phyloP scores from a whole-genome alignment of 306 rosid genomes.

The Aeschynomene evenia region DNA sequence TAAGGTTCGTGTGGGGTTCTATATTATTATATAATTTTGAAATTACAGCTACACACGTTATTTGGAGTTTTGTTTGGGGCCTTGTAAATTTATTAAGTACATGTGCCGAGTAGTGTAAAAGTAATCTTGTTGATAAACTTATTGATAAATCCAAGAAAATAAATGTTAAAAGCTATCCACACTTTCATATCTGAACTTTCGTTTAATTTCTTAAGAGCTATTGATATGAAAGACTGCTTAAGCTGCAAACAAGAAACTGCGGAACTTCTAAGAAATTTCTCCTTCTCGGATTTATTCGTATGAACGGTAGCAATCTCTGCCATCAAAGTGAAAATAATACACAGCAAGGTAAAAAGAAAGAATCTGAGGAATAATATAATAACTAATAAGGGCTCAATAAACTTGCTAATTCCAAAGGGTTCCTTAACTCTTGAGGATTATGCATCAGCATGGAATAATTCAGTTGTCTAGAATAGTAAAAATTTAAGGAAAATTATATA shows the following conservation, averaged over 20 bases:
- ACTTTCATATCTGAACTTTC: neutral
- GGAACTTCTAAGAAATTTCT: constrained; percentile 25
- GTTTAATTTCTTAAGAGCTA: no score
- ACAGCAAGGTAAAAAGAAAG: neutral
- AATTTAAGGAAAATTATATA: no score
- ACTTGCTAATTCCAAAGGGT: neutral
- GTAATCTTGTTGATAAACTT: neutral
- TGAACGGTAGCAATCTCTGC: neutral
- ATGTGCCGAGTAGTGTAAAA: neutral
- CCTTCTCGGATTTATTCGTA: neutral
- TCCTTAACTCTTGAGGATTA: no score
- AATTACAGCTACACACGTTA: neutral
- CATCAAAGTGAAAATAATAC: neutral
- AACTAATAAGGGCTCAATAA: neutral
- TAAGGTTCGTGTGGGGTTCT: neutral
- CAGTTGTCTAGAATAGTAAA: no score
- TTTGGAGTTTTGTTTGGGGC: neutral
- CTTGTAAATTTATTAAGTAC: neutral
- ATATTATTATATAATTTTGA: neutral
- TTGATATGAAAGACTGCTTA: neutral
- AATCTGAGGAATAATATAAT: neutral
- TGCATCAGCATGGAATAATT: no score
- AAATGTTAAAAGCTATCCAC: neutral
- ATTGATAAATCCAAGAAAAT: neutral
- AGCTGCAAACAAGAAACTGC: neutral